A percentile compares a stretch with the other conserved stretches of the same genome.
Conservation (phyloP, 2,329 filamentous ascomycete genomes). For the Rugonectria rugulosa region DNA sequence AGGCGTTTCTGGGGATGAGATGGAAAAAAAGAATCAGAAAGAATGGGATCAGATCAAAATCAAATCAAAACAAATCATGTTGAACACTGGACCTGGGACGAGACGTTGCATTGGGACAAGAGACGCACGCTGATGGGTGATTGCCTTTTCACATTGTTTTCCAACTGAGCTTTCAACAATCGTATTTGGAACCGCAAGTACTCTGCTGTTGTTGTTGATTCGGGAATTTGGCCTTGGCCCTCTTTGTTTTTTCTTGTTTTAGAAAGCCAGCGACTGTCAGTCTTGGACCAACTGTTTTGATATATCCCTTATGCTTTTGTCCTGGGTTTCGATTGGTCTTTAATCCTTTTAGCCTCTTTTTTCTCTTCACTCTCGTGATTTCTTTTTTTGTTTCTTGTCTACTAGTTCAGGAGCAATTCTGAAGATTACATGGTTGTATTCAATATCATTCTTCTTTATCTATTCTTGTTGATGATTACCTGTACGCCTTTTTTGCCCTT, state of each 20-base stretch:
- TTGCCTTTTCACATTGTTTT: background rate
- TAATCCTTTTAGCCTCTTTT: slow-evolving; percentile 3
- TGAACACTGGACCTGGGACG: background rate
- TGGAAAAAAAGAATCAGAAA: slow-evolving; percentile 23
- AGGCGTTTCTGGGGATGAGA: slow-evolving; percentile 42
- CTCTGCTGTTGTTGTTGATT: slow-evolving; percentile 1
- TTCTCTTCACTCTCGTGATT: slow-evolving; percentile 16
- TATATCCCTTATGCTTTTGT: background rate
- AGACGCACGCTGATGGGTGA: background rate
- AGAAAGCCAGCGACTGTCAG: slow-evolving; percentile 2
- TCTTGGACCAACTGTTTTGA: background rate
- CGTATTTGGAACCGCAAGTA: background rate
- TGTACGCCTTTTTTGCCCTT: background rate
- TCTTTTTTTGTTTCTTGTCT: slow-evolving; percentile 29
- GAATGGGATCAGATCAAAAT: slow-evolving; percentile 21
- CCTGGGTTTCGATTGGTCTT: background rate
- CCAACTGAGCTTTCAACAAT: slow-evolving; percentile 3
- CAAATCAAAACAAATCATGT: background rate
- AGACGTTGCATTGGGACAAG: slow-evolving; percentile 5
- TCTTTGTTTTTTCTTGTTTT: background rate
- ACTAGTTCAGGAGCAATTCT: slow-evolving; percentile 35
- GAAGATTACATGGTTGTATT: slow-evolving; percentile 27
- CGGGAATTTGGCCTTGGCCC: no score
- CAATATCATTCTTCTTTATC: slow-evolving; percentile 16
- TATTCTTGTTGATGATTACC: background rate